Conservation (phyloP, 1,139 yeast species). For the Debaryomycetaceae sp. region DNA sequence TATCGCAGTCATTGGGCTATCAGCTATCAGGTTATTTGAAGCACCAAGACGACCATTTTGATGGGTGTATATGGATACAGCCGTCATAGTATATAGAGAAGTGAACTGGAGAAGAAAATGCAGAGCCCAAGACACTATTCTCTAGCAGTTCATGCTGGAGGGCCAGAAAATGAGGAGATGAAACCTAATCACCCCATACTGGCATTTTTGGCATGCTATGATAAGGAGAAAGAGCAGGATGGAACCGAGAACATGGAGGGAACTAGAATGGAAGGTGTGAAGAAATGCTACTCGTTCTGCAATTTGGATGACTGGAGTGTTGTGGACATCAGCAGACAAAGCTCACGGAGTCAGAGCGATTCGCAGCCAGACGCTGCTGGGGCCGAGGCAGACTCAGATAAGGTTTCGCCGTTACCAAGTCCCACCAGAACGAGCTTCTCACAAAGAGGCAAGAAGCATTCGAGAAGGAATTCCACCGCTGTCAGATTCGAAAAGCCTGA, state of each 20-base stretch:
- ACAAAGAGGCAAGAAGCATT: constrained; percentile 16
- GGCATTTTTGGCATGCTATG: background rate
- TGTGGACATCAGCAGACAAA: background rate
- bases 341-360: background rate
- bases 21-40: too few species aligned
- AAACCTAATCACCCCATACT: background rate
- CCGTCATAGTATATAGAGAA: too few species aligned
- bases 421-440: background rate
- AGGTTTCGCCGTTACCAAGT: background rate
- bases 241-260: background rate
- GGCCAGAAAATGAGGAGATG: background rate
- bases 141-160: background rate
- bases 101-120: too few species aligned
- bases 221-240: background rate
- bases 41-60: too few species aligned
- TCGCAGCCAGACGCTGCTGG: background rate
- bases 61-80: too few species aligned
- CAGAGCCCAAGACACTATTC: background rate
- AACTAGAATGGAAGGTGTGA: background rate
- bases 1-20: too few species aligned
- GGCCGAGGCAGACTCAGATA: background rate
- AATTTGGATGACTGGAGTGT: background rate
- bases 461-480: constrained; percentile 30
- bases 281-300: background rate
- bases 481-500: constrained; percentile 26